Base-by-base conservation (phyloP, 176 grass and related monocot species). In the Themeda triandra region DNA sequence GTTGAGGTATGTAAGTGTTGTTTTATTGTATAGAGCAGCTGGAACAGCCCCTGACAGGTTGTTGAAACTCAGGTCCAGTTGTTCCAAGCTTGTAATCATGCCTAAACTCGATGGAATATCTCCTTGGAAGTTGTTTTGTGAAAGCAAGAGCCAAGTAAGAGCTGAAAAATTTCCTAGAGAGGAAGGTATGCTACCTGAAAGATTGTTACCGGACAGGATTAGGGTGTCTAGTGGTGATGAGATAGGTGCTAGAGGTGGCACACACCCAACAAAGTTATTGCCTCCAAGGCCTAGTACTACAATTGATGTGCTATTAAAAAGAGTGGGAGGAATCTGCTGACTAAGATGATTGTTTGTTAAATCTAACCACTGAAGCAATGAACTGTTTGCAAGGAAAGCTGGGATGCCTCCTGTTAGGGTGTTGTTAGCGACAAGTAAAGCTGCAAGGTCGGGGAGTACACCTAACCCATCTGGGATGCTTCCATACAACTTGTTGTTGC, bases 31-130 rank as follows among this genome's bases (percentile, higher is more conserved):
- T 4, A 90, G 4, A 54, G 84, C 79, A 27, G 7, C 11, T 24
- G 87, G 87, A 27, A 89, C 41, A 40, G n/a, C 37, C 4, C 92
- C 92, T 2, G 71, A 82, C 11, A 93, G 39, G 15, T 87, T 90
- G 79, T 93, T 93, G 84, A 88, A 56, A 91, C 0, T 19, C 7
- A 78, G 12, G 5, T 85, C 82, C 27, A 84, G 4, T 14, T 0
- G 1, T 64, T 87, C 2, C 27, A 91, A 25, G 11, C 65, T 30
- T 13, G 82, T 31, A 10, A 84, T 10, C 36, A 36, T 39, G 30
- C 63, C 49, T 12, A 77, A 59, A 25, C 74, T 85, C 36, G 1
- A 25, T 0, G 83, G 82, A 1, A 78, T 44, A 4, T 8, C 27
- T 8, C 83, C 64, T 14, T 83, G 10, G 6, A 89, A 30, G 14